Conservation (phyloP, 2,329 filamentous ascomycete genomes). For the Aureobasidium namibiae region DNA sequence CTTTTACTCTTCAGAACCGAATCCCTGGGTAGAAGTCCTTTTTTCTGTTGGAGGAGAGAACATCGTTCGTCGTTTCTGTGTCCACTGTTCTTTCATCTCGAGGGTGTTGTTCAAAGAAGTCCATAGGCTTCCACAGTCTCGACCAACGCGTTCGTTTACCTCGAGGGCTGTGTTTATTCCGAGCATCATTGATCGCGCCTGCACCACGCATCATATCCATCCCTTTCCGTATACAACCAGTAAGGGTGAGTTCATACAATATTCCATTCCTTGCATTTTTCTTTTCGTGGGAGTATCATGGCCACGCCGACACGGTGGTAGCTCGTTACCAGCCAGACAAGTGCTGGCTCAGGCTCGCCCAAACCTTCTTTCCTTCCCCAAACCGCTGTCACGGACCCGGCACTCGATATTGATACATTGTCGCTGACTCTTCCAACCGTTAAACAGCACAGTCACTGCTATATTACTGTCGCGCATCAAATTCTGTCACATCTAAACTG, state of each 20-base stretch:
- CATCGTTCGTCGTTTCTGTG: neutral
- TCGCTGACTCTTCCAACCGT: neutral
- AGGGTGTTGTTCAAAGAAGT: neutral
- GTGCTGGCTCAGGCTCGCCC: neutral
- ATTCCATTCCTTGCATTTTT: neutral
- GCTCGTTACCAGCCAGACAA: neutral
- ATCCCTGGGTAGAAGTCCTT: neutral
- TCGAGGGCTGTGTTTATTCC: neutral
- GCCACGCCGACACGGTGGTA: slow-evolving; percentile 9
- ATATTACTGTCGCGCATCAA: neutral
- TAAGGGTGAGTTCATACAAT: neutral
- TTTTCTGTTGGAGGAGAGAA: neutral
- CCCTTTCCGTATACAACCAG: neutral
- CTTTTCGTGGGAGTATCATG: neutral
- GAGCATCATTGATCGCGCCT: neutral
- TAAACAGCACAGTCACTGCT: neutral
- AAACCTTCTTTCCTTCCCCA: slow-evolving; percentile 7
- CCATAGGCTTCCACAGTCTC: neutral
- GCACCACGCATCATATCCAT: neutral
- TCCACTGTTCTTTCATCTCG: neutral
- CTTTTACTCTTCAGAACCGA: slow-evolving; percentile 3
- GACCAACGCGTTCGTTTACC: neutral
- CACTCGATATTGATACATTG: neutral
- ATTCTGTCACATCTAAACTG: neutral
- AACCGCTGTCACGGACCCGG: slow-evolving; percentile 1